Percentiles rank a stretch among this genome's conserved stretches.
These are phyloP conservation scores for Zymoseptoria passerinii DNA, from an alignment of 2,329 filamentous ascomycete genomes.

Conservation along the genomic window DNA sequence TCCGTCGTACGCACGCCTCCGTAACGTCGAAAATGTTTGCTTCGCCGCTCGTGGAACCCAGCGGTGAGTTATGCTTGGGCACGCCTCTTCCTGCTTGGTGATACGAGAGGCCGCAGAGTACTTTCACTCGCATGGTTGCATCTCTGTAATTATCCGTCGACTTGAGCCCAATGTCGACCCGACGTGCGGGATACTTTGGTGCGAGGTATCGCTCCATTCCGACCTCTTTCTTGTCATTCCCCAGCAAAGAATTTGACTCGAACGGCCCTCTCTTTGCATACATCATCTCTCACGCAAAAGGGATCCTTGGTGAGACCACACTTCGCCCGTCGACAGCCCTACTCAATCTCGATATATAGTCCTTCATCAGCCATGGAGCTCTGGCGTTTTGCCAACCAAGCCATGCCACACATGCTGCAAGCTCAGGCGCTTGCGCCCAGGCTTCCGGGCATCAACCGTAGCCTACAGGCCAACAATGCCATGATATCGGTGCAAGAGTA, in stretches of 20 bases:
- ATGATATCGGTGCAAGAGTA: slow-evolving; percentile 1
- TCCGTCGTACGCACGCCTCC: background rate
- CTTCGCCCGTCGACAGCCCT: background rate
- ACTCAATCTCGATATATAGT: background rate
- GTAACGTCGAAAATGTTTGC: background rate
- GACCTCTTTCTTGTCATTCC: background rate
- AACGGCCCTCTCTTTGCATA: background rate
- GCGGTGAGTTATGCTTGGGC: background rate
- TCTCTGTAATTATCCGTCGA: background rate
- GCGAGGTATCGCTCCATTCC: background rate
- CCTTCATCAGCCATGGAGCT: background rate
- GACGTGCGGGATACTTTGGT: background rate
- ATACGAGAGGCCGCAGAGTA: background rate
- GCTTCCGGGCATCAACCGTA: background rate
- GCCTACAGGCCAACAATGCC: background rate
- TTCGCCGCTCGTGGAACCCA: background rate
- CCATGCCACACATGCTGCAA: background rate
- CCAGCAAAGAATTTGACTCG: background rate
- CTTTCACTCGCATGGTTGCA: background rate
- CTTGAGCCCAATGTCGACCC: background rate
- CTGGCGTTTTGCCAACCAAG: background rate
- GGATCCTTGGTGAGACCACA: background rate
- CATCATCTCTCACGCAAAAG: background rate
- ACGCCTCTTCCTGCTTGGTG: background rate
- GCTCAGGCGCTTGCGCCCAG: background rate